Evolutionary conservation across 768 basidiomycete species (phyloP), one percentile per base, ranked within the genome.

Genomic region (Mycena metata): DNA sequence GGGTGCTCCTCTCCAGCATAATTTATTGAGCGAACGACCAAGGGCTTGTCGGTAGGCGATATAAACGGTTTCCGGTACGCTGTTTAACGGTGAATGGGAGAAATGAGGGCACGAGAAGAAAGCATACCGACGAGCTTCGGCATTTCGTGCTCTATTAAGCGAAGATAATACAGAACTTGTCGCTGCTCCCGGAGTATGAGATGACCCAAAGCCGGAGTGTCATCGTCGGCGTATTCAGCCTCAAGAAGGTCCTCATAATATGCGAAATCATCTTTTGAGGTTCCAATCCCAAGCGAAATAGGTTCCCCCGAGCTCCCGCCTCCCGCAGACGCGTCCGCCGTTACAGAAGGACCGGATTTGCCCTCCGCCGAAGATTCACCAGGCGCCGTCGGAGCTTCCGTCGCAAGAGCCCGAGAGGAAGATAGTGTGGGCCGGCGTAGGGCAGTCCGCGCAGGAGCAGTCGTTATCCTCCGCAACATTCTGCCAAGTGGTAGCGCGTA

Each of bases 61-160:
- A 85, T 79, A 72, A 96, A 98, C 1, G 89, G 88, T 82, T 93
- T 91, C 71, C 94, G 88, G 80, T 91, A 95, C 16, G 90, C 96
- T 97, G 69, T 46, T 30, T 65, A 41, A 60, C 15, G 49, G 66
- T 60, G 42, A 64, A 72, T 51, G 43, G 46, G 36, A 52, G 13
- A n/a, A 7, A 33, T 13, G 1, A 58, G 42, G 26, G 21, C 19
- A 63, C 23, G 43, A 47, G 55, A n/a, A 57, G 35, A 58, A 56
- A 33, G 71, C 79, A 46, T 65, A 96, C 96, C 91, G 73, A 94
- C 90, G 57, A 97, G 88, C 76, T 92, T 90, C 23, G 93, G 92
- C 86, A 95, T 89, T 80, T 97, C 95, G 71, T 93, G 89, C 77
- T 96, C 95, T 66, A 96, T 94, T 69, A 96, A 84, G 59, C 95